A percentile compares a stretch with the other conserved stretches of the same genome.
Evolutionary conservation across 495 filamentous ascomycete genomes (phyloP).

Genomic region (Massariosphaeria phaeospora): DNA sequence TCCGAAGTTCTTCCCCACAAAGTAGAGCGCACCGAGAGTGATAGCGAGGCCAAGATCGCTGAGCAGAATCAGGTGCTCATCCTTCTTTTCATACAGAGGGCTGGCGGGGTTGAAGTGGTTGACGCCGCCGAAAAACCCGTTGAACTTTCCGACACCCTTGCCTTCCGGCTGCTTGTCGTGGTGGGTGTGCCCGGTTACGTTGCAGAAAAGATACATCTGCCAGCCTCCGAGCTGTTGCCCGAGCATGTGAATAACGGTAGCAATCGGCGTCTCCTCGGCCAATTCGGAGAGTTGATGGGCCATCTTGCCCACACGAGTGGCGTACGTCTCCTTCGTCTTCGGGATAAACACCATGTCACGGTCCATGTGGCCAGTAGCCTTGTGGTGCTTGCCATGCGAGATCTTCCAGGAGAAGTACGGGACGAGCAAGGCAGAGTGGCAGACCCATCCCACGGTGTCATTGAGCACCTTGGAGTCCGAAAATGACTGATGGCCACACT

Average conservation of each 20-base stretch:
- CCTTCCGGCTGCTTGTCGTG: constrained; percentile 77
- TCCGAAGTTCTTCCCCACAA: constrained; percentile 61
- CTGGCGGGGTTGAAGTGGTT: constrained; percentile 90
- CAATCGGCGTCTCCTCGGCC: constrained; percentile 88
- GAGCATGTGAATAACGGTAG: constrained; percentile 65
- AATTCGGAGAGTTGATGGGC: constrained; percentile 79
- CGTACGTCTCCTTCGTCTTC: constrained; percentile 71
- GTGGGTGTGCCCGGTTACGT: constrained; percentile 92
- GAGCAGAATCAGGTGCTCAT: constrained; percentile 62
- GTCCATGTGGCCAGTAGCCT: constrained; percentile 90
- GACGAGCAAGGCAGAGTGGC: constrained; percentile 61
- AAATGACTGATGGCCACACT: constrained; percentile 79
- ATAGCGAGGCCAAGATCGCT: constrained; percentile 57
- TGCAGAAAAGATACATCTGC: constrained; percentile 78
- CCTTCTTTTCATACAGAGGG: constrained; percentile 87
- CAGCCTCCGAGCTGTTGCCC: constrained; percentile 86
- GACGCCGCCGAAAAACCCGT: constrained; percentile 69
- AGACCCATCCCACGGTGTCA: constrained; percentile 61
- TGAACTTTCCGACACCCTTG: constrained; percentile 66
- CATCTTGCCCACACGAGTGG: constrained; percentile 61
- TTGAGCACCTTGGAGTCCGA: constrained; percentile 58
- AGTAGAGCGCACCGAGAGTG: constrained; percentile 34
- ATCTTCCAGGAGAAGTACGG: constrained; percentile 76
- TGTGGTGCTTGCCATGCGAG: constrained; percentile 69
- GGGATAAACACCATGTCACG: constrained; percentile 98